These are phyloP conservation scores for Puccinia polysora DNA, from an alignment of 1,284 basidiomycete genomes.

Conservation along the genomic window DNA sequence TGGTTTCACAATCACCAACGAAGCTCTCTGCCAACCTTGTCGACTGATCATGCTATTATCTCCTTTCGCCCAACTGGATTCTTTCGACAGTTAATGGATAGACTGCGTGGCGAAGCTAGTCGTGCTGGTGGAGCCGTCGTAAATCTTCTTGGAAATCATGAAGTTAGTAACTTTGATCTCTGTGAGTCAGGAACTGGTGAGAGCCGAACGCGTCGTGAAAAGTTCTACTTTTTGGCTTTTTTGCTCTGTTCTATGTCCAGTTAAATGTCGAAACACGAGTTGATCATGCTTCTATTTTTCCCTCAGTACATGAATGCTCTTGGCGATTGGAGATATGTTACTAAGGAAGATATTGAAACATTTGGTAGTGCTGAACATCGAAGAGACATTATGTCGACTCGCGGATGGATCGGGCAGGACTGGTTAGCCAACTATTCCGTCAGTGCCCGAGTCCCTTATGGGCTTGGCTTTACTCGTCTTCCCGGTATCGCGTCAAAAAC, in stretches of 20 bases:
- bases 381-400: constrained; percentile 63
- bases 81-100: constrained; percentile 76
- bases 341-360: constrained; percentile 68
- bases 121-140: constrained; percentile 67
- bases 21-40: neutral
- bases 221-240: no score
- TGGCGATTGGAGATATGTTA: constrained; percentile 87
- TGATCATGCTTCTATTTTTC: no score
- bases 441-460: constrained; percentile 74
- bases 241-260: no score
- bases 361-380: constrained; percentile 65
- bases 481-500: neutral
- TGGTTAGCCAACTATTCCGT: constrained; percentile 84
- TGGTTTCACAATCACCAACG: neutral
- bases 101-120: constrained; percentile 68
- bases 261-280: no score
- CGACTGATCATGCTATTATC: neutral
- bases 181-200: no score
- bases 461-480: constrained; percentile 52
- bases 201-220: no score
- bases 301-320: constrained; percentile 73
- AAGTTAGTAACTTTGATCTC: constrained; percentile 61
- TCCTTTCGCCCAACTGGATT: constrained; percentile 20
- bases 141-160: constrained; percentile 79
- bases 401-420: constrained; percentile 71